Evolutionary conservation across 2,329 filamentous ascomycete genomes (phyloP), one percentile per base, ranked within the genome.

Genomic region (Davidsoniella virescens): DNA sequence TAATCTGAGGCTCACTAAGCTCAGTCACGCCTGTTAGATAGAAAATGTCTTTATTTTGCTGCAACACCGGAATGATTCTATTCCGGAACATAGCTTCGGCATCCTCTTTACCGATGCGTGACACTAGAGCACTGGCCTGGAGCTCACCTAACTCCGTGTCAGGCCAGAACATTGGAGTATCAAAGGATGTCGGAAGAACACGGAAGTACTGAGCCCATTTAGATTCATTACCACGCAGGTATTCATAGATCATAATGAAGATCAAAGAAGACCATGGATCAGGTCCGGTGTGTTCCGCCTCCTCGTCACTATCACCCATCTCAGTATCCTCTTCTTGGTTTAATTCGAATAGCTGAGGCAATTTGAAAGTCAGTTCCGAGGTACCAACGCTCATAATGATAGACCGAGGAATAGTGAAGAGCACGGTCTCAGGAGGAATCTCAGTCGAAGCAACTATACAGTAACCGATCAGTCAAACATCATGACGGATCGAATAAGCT

Each of bases 161-260:
- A 2, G 74, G 69, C 88, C 88, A 95, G 66, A 88, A 94, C 84
- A 95, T 94, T 56, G 90, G 73, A 2, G 86, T 93, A 62, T 92
- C 77, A 60, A 94, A 94, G 1, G 66, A 59, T 4, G 60, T 57
- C 1, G 87, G 87, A 4, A 94, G 70, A 17, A 94, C 70, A 52
- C 79, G 72, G 56, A 94, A 79, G 63, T 94, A 94, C 0, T 79
- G 71, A 55, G 78, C 76, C 87, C 87, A 94, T 7, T 65, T 66
- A 1, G 87, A 93, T 1, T 57, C 65, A 54, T 58, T 67, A 46
- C 63, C 78, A 62, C 63, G 79, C 6, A 78, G 64, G 50, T 70
- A 71, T 65, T 94, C 87, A 64, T 86, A 85, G 47, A 93, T 75
- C 74, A 94, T 79, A 54, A 84, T 74, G 17, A 94, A 70, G 54